Conservation (phyloP, 257 asterid species). For the Lavandula angustifolia region DNA sequence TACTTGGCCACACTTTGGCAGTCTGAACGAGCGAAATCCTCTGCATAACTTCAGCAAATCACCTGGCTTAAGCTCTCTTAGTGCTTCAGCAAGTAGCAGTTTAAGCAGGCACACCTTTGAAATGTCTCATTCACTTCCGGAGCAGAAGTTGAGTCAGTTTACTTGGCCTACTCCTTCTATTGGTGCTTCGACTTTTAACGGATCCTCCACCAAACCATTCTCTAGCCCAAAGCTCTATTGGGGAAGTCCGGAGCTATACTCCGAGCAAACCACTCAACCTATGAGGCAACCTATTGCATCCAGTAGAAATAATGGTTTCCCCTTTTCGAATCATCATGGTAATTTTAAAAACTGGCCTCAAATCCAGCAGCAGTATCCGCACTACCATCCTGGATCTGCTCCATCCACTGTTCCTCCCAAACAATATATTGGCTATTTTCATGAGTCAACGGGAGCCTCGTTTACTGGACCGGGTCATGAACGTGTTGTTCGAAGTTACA, state of each 20-base stretch:
- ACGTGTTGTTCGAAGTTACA: constrained; percentile 32
- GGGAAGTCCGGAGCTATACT: constrained; percentile 56
- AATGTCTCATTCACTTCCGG: constrained; percentile 54
- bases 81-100: constrained; percentile 48
- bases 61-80: constrained; percentile 42
- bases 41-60: constrained; percentile 46
- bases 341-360: constrained; percentile 39
- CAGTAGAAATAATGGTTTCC: constrained; percentile 35
- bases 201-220: constrained; percentile 38
- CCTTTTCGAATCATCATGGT: constrained; percentile 41
- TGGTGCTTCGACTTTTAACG: constrained; percentile 45
- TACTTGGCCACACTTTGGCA: constrained; percentile 58
- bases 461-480: constrained; percentile 34
- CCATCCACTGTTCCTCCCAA: constrained; percentile 57
- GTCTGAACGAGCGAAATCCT: constrained; percentile 51
- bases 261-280: constrained; percentile 39
- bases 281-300: constrained; percentile 35
- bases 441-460: constrained; percentile 40
- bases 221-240: constrained; percentile 59
- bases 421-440: constrained; percentile 44
- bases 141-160: constrained; percentile 43
- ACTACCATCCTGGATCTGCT: constrained; percentile 59
- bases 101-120: constrained; percentile 51
- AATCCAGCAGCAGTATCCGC: constrained; percentile 20
- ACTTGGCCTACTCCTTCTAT: constrained; percentile 43